These are phyloP conservation scores for Abrus precatorius DNA, from an alignment of 306 rosid genomes.

Conservation along the genomic window DNA sequence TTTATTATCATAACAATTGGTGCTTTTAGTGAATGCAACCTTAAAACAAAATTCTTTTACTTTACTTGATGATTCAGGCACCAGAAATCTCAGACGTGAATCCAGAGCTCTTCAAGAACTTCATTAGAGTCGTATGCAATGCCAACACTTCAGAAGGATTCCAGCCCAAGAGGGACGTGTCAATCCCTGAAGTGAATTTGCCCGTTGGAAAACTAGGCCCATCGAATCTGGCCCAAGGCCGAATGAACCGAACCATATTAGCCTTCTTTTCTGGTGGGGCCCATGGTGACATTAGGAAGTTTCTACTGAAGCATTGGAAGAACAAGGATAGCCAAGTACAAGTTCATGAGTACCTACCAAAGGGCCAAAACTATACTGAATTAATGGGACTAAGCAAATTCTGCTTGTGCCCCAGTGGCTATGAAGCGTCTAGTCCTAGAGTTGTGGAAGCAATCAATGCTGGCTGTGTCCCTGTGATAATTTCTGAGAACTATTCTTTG, in stretches of 20 bases:
- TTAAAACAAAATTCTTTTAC: background rate
- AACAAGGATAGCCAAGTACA: conserved; percentile 65
- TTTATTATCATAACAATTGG: background rate
- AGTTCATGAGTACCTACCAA: conserved; percentile 70
- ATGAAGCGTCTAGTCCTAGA: conserved; percentile 89
- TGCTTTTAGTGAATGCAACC: conserved; percentile 9
- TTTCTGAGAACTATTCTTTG: conserved; percentile 63
- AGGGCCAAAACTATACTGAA: conserved; percentile 59
- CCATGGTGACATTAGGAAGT: conserved; percentile 64
- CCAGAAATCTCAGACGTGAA: conserved; percentile 63
- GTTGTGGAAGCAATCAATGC: conserved; percentile 74
- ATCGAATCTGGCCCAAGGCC: conserved; percentile 49
- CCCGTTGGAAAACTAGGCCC: conserved; percentile 62
- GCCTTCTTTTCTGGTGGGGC: conserved; percentile 75
- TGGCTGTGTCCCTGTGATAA: conserved; percentile 79
- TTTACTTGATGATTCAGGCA: conserved; percentile 58
- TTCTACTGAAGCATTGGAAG: conserved; percentile 67
- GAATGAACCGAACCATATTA: conserved; percentile 58
- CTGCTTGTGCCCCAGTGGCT: conserved; percentile 88
- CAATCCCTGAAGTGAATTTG: conserved; percentile 69
- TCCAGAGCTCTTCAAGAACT: conserved; percentile 61
- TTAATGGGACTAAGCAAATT: conserved; percentile 71
- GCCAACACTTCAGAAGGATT: conserved; percentile 83
- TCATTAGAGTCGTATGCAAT: conserved; percentile 71
- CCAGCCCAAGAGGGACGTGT: conserved; percentile 64